Conservation (phyloP, 2,329 filamentous ascomycete genomes). For the Lachnellula occidentalis region DNA sequence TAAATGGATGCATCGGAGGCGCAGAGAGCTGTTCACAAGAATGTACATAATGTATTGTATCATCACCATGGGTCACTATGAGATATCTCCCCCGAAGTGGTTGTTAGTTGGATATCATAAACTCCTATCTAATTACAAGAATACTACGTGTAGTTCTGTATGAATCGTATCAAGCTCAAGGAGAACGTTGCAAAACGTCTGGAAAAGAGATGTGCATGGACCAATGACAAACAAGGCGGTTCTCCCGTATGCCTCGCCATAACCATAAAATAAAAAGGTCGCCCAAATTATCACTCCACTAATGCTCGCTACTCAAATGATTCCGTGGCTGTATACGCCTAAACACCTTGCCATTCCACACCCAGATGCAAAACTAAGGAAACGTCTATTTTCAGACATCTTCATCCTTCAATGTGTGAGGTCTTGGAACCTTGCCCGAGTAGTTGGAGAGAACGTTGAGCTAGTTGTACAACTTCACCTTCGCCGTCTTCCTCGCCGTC, state of each 20-base stretch:
- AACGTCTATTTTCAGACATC: slow-evolving; percentile 24
- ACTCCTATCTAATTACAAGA: slow-evolving; percentile 34
- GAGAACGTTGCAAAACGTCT: slow-evolving; percentile 15
- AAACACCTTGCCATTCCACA: slow-evolving; percentile 31
- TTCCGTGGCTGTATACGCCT: slow-evolving; percentile 28
- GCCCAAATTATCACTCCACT: slow-evolving; percentile 24
- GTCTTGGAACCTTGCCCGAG: slow-evolving; percentile 72
- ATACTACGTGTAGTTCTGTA: slow-evolving; percentile 24
- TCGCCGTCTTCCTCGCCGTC: slow-evolving; percentile 87
- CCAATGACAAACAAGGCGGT: slow-evolving; percentile 7
- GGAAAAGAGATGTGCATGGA: slow-evolving; percentile 19
- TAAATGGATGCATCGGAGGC: neutral
- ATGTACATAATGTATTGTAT: neutral
- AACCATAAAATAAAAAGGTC: slow-evolving; percentile 12
- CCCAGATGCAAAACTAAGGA: slow-evolving; percentile 30
- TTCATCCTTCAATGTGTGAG: slow-evolving; percentile 72
- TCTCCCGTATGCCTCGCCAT: neutral
- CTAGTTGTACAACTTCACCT: slow-evolving; percentile 85
- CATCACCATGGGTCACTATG: neutral
- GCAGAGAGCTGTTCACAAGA: neutral
- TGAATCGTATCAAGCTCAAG: slow-evolving; percentile 27
- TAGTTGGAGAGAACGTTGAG: slow-evolving; percentile 83
- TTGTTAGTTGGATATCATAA: slow-evolving; percentile 29
- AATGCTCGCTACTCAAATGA: slow-evolving; percentile 33
- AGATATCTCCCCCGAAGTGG: neutral